Evolutionary conservation across 306 rosid species (phyloP).

Genomic region (Nissolia schottii): DNA sequence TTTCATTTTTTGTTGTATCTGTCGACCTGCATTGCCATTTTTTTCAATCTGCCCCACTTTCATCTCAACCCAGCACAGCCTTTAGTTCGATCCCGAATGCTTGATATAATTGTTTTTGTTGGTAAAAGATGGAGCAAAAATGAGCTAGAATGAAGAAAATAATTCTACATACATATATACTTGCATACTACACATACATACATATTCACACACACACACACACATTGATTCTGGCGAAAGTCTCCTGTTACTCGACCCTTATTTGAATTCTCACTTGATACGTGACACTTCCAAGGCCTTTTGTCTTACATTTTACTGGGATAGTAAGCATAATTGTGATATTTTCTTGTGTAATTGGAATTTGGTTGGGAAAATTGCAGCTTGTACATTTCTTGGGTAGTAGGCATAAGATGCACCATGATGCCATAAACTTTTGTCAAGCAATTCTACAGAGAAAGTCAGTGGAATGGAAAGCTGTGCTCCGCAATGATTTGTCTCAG

Average conservation of each 20-base stretch:
- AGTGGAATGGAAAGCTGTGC: slow-evolving; percentile 66
- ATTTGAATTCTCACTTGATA: background rate
- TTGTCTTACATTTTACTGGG: slow-evolving; percentile 27
- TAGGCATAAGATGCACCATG: slow-evolving; percentile 64
- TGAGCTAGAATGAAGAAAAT: background rate
- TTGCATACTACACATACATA: too few species aligned
- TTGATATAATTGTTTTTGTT: background rate
- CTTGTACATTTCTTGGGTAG: slow-evolving; percentile 52
- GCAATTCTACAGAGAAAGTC: slow-evolving; percentile 57
- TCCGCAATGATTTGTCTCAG: slow-evolving; percentile 42
- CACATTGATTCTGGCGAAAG: background rate
- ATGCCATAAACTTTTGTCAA: slow-evolving; percentile 68
- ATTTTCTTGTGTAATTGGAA: background rate
- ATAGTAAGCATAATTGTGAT: slow-evolving; percentile 28
- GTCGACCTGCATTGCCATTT: background rate
- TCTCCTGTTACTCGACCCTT: background rate
- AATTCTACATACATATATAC: background rate
- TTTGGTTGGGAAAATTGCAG: slow-evolving; percentile 38
- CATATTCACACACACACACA: too few species aligned
- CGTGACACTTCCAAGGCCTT: background rate
- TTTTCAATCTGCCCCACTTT: background rate
- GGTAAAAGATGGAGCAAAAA: background rate
- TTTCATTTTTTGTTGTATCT: background rate
- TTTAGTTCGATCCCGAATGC: background rate
- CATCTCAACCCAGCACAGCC: background rate